phyloP scores from a whole-genome alignment of 495 filamentous ascomycete genomes.

The Hypoxylon intermedium region DNA sequence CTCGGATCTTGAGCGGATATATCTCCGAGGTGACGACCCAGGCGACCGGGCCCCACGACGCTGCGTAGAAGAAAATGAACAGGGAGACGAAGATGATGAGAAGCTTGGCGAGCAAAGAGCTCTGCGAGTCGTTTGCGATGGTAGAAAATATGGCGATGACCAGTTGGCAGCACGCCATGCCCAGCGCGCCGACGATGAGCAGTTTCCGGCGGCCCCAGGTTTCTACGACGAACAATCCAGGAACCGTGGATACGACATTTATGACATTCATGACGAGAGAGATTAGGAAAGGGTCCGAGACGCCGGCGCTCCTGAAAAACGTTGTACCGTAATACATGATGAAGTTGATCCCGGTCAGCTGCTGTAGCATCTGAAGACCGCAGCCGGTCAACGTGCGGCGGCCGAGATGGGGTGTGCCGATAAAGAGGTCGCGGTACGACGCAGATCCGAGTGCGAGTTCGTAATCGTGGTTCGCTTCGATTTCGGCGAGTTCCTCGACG shows the following conservation, averaged over 20 bases:
- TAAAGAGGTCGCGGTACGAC: slow-evolving; percentile 75
- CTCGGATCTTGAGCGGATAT: slow-evolving; percentile 80
- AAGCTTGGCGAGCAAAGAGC: slow-evolving; percentile 64
- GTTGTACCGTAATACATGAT: slow-evolving; percentile 81
- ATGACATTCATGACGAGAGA: slow-evolving; percentile 78
- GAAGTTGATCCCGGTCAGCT: slow-evolving; percentile 65
- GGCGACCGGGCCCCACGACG: slow-evolving; percentile 79
- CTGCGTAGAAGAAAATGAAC: slow-evolving; percentile 86
- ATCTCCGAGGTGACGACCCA: slow-evolving; percentile 89
- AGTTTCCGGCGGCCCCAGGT: slow-evolving; percentile 76
- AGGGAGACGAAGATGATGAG: slow-evolving; percentile 79
- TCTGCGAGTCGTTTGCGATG: slow-evolving; percentile 52
- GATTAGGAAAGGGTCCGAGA: slow-evolving; percentile 71
- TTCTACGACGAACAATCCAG: slow-evolving; percentile 78
- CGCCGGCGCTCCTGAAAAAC: slow-evolving; percentile 72
- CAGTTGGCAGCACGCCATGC: slow-evolving; percentile 77
- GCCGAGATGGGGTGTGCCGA: slow-evolving; percentile 63
- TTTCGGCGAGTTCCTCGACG: slow-evolving; percentile 81
- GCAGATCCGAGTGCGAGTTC: slow-evolving; percentile 78
- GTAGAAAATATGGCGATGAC: slow-evolving; percentile 74
- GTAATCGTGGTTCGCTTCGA: slow-evolving; percentile 88
- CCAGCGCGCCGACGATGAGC: slow-evolving; percentile 73
- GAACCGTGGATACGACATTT: slow-evolving; percentile 76
- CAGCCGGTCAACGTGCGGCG: slow-evolving; percentile 63
- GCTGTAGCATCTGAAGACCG: slow-evolving; percentile 65